A percentile compares a stretch with the other conserved stretches of the same genome.
phyloP scores from a whole-genome alignment of 1,284 basidiomycete species.

The Volvariella volvacea region DNA sequence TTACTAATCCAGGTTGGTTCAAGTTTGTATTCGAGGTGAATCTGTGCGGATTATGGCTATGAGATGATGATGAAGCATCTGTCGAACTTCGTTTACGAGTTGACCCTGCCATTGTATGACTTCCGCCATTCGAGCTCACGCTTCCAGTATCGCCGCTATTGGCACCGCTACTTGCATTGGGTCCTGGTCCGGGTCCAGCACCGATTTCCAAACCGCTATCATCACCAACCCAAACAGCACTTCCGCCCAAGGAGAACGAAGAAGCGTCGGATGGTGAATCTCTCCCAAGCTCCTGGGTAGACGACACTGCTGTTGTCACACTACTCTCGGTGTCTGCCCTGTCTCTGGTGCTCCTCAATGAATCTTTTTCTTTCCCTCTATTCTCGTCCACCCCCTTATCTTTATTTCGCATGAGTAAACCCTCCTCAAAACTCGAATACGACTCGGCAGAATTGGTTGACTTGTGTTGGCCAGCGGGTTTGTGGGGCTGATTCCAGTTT shows the following conservation, averaged over 20 bases:
- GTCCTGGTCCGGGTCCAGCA: constrained; percentile 19
- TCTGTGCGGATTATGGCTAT: constrained; percentile 24
- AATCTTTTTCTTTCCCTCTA: constrained; percentile 10
- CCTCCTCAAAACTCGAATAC: constrained; percentile 62
- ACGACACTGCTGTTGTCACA: constrained; percentile 20
- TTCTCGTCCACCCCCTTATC: constrained; percentile 22
- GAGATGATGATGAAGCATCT: constrained; percentile 63
- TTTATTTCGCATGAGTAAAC: constrained; percentile 38
- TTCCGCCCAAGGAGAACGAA: constrained; percentile 67
- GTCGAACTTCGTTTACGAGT: constrained; percentile 58
- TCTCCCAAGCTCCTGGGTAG: constrained; percentile 1
- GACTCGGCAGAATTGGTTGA: constrained; percentile 53
- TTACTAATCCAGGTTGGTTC: constrained; percentile 45
- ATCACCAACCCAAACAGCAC: constrained; percentile 74
- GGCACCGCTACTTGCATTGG: no score
- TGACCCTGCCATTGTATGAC: constrained; percentile 29
- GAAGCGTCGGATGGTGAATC: constrained; percentile 41
- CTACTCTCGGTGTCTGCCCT: constrained; percentile 35
- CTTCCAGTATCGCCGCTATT: constrained; percentile 30
- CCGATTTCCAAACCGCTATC: constrained; percentile 46
- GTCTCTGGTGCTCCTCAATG: constrained; percentile 23
- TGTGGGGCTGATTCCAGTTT: constrained; percentile 12
- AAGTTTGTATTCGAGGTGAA: constrained; percentile 37
- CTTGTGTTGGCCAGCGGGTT: constrained; percentile 34
- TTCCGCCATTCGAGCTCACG: constrained; percentile 26